These are phyloP conservation scores for Cinchona pubescens DNA, from an alignment of 257 asterid genomes.

Conservation along the genomic window DNA sequence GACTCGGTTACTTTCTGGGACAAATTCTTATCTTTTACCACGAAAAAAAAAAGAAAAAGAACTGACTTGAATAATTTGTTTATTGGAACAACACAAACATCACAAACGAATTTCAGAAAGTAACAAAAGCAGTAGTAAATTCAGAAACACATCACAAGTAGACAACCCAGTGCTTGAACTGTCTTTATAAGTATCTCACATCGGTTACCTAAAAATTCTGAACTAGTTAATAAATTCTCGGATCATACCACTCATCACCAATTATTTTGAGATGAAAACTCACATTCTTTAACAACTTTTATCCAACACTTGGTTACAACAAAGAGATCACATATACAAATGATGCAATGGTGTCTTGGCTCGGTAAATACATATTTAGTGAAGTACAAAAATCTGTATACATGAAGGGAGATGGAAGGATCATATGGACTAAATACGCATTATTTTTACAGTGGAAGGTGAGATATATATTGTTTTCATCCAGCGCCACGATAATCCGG, in stretches of 20 bases:
- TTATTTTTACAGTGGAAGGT: neutral
- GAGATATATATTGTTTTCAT: neutral
- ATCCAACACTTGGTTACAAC: neutral
- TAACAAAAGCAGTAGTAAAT: no score
- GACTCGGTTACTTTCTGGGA: neutral
- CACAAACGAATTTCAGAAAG: neutral
- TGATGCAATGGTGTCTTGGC: neutral
- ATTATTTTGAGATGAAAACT: no score
- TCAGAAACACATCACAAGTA: neutral
- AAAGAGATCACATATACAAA: neutral
- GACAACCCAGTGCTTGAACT: neutral
- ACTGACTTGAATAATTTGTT: neutral
- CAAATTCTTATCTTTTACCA: neutral
- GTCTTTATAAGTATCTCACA: neutral
- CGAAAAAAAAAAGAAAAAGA: neutral
- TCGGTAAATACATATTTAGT: neutral
- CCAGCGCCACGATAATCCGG: neutral
- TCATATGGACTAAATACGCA: neutral
- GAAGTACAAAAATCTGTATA: neutral
- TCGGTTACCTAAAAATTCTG: no score
- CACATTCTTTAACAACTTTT: no score
- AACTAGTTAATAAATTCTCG: no score
- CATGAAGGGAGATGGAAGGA: neutral
- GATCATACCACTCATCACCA: no score
- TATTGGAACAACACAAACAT: neutral